Base-by-base conservation (phyloP, 1,284 basidiomycete genomes). In the Boletus chippewaensis region DNA sequence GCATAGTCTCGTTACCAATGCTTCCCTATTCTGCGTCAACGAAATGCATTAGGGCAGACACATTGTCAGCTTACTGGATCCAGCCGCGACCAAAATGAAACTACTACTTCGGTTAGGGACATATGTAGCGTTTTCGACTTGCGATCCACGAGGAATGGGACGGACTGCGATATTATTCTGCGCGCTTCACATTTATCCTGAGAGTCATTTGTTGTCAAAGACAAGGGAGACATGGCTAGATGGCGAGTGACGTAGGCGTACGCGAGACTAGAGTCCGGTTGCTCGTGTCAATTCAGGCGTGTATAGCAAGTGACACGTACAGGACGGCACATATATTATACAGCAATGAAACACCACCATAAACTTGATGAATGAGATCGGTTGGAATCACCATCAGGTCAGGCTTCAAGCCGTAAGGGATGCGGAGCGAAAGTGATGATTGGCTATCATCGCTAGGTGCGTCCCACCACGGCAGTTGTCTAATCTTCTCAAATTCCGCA, bases 301-400 rank as follows among this genome's bases (percentile, higher is more conserved):
- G 28, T 16, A 15, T 13, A 35, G 44, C 18, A 49, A 47, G 12
- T 11, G 11, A 26, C 4, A 72, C 84, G 50, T 62, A 88, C 87
- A 78, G 73, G n/a, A 87, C 65, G 2, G 79, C 77, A 39, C 74
- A 76, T 29, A 84, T 68, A 52, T 89, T 90, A 58, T 83, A 87
- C 8, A 82, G 59, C 15, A 89, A 67, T 2, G 76, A 70, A 16
- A 74, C 71, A 1, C 74, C 71, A 3, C 61, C 64, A 4, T 70
- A 65, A 20, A 68, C 56, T 9, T 72, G 66, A 34, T 69, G 70
- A 2, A 79, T 55, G 63, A 86, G 70, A 0, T 69, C 61, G 9
- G 61, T 52, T 10, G 84, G 81, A n/a, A 87, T 66, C 5, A 50
- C 32, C 55, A 83, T 76, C 40, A 75, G 59, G 2, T 64, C 55